A percentile compares a stretch with the other conserved stretches of the same genome.
Evolutionary conservation across 176 grass and related monocot species (phyloP).

Genomic region (Metroxylon sagu): DNA sequence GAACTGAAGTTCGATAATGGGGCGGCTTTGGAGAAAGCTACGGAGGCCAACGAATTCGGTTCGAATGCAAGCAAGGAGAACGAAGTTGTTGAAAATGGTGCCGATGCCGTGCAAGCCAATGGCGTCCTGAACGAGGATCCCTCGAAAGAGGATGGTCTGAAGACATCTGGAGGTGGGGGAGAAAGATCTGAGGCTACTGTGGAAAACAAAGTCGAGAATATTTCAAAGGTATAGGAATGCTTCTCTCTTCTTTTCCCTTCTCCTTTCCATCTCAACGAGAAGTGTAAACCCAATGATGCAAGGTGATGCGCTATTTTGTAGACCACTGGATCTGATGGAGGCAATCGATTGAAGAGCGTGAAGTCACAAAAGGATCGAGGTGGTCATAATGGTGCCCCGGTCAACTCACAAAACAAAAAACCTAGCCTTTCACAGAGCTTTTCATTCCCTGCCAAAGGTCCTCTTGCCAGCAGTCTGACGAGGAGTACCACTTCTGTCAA

Average conservation of each 20-base stretch:
- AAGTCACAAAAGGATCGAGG: slow-evolving; percentile 24
- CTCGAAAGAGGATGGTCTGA: background rate
- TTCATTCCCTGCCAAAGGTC: slow-evolving; percentile 43
- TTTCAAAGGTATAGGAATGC: background rate
- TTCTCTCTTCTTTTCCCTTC: background rate
- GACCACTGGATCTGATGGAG: slow-evolving; percentile 45
- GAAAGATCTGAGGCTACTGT: slow-evolving; percentile 15
- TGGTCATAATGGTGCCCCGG: slow-evolving; percentile 12
- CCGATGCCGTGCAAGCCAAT: background rate
- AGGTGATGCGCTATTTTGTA: slow-evolving; percentile 10
- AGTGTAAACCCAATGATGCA: background rate
- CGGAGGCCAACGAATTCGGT: background rate
- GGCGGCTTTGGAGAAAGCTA: background rate
- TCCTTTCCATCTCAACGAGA: no score
- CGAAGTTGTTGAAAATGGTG: background rate
- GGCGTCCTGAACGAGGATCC: background rate
- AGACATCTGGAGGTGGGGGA: background rate
- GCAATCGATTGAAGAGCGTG: slow-evolving; percentile 21
- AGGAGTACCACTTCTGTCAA: slow-evolving; percentile 24
- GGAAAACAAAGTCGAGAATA: background rate
- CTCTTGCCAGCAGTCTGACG: slow-evolving; percentile 8
- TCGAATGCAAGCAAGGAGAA: slow-evolving; percentile 8
- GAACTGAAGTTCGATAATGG: background rate
- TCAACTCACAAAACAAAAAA: slow-evolving; percentile 23
- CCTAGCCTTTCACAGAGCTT: slow-evolving; percentile 56